Conservation (phyloP, 164 flowering plant species). For the Dillenia suffruticosa region DNA sequence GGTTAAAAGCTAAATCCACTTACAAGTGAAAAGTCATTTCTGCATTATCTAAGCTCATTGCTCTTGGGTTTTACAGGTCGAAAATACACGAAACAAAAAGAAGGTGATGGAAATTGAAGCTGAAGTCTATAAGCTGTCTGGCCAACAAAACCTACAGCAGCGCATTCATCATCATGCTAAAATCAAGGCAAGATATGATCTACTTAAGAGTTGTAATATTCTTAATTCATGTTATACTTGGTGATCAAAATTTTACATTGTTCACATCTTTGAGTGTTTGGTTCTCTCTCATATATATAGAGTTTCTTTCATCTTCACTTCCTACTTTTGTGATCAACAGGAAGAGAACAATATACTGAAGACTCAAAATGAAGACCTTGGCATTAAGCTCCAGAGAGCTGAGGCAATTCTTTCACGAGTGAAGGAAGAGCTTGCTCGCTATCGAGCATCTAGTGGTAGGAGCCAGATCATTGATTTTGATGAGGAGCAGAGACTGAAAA, state of each 20-base stretch:
- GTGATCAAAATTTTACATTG: neutral
- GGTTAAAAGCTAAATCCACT: neutral
- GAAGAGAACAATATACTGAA: constrained; percentile 82
- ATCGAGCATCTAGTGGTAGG: constrained; percentile 54
- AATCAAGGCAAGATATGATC: constrained; percentile 60
- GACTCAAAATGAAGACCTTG: constrained; percentile 67
- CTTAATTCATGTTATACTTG: too few species aligned
- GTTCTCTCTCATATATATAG: neutral
- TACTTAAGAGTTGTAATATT: neutral
- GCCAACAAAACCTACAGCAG: constrained; percentile 92
- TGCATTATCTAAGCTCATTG: neutral
- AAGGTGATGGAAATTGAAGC: constrained; percentile 69
- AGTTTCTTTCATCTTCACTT: neutral
- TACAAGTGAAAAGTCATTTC: neutral
- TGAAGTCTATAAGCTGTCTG: constrained; percentile 76
- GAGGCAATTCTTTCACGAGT: constrained; percentile 58
- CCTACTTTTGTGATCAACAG: constrained; percentile 29
- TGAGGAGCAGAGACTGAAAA: constrained; percentile 45
- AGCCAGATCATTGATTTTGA: constrained; percentile 47
- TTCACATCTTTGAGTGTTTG: neutral
- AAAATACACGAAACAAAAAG: constrained; percentile 54
- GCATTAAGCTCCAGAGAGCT: constrained; percentile 44
- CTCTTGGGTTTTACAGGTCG: constrained; percentile 38
- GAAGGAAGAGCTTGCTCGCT: constrained; percentile 66
- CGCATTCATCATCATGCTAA: constrained; percentile 97